phyloP scores from a whole-genome alignment of 306 rosid genomes.

The Glycyrrhiza uralensis region DNA sequence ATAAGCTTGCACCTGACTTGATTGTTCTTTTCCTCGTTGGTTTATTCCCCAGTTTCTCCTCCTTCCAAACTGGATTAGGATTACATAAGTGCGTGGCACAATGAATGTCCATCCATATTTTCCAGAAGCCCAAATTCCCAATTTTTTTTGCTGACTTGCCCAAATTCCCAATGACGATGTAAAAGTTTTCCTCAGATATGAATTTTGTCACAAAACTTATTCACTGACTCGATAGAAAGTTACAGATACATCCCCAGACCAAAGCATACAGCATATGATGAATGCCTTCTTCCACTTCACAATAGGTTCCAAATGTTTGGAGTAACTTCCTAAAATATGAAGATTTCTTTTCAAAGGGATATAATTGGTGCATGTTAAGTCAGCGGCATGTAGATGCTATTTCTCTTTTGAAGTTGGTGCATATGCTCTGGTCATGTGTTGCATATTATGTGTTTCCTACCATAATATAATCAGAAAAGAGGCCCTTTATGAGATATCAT shows the following conservation, averaged over 20 bases:
- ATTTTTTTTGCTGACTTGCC: too few species aligned
- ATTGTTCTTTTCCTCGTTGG: not conserved
- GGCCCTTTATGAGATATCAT: not conserved
- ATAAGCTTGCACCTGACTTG: not conserved
- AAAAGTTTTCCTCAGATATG: not conserved
- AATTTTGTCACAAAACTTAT: not conserved
- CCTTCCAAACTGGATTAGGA: not conserved
- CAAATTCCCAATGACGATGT: not conserved
- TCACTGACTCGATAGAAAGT: not conserved
- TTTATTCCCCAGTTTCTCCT: not conserved
- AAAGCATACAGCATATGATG: not conserved
- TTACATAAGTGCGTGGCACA: not conserved
- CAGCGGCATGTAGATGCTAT: not conserved
- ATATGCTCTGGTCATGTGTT: not conserved
- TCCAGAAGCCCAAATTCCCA: not conserved
- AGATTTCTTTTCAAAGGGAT: not conserved
- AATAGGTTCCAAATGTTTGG: not conserved
- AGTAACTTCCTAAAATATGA: constrained; percentile 1
- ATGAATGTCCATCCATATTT: not conserved
- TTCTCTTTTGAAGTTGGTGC: not conserved
- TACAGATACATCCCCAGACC: not conserved
- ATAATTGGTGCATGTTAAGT: not conserved
- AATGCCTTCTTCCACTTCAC: constrained; percentile 1
- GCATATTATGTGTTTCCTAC: not conserved
- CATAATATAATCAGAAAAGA: not conserved